Percentiles rank a stretch among this genome's conserved stretches.
These are phyloP conservation scores for Nymphaea colorata DNA, from an alignment of 164 flowering plant genomes.

Conservation along the genomic window DNA sequence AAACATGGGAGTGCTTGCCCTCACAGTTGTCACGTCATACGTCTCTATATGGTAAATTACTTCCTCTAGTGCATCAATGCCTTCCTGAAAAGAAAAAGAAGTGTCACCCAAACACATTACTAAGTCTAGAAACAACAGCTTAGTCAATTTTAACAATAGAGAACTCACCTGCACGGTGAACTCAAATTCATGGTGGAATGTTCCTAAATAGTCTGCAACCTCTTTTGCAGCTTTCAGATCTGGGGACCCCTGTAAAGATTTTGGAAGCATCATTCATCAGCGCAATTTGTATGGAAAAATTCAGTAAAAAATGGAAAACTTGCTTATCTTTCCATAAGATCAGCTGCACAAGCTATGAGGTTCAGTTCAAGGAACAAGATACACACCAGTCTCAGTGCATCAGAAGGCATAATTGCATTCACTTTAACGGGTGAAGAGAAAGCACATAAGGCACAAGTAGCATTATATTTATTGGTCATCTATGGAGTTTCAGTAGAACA, in stretches of 20 bases:
- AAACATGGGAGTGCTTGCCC: conserved; percentile 99
- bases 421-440: too few species aligned
- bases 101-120: neutral
- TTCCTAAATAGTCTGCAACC: conserved; percentile 79
- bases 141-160: conserved; percentile 1
- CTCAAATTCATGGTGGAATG: conserved; percentile 86
- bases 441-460: too few species aligned
- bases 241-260: conserved; percentile 69
- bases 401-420: too few species aligned
- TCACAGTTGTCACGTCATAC: conserved; percentile 91
- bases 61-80: conserved; percentile 90
- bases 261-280: neutral
- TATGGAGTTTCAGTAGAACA: too few species aligned
- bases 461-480: too few species aligned
- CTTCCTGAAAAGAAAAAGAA: conserved; percentile 47
- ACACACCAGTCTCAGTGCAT: too few species aligned
- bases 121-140: neutral
- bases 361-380: too few species aligned
- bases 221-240: conserved; percentile 89
- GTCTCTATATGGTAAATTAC: conserved; percentile 93
- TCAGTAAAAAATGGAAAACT: too few species aligned
- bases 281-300: neutral
- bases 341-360: too few species aligned
- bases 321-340: too few species aligned
- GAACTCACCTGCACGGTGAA: conserved; percentile 79